These are phyloP conservation scores for Gaeumannomyces tritici DNA, from an alignment of 2,329 filamentous ascomycete species.

Conservation along the genomic window DNA sequence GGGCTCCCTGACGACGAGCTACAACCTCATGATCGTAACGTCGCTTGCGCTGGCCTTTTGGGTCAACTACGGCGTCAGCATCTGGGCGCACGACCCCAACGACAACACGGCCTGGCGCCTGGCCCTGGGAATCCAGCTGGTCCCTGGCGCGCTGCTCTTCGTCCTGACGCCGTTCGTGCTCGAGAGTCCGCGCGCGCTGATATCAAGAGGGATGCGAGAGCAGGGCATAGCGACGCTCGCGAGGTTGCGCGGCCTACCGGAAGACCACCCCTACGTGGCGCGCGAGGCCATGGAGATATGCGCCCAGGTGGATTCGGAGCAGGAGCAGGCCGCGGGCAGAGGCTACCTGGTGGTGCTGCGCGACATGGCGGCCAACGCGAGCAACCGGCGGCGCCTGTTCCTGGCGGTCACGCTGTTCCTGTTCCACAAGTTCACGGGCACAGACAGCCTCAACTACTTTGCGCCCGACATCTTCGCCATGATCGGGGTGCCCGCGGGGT, in stretches of 20 bases:
- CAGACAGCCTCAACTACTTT: slow-evolving; percentile 29
- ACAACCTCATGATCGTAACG: slow-evolving; percentile 27
- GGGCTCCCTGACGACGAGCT: slow-evolving; percentile 27
- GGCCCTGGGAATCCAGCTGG: slow-evolving; percentile 25
- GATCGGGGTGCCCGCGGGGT: slow-evolving; percentile 23
- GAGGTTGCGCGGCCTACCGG: slow-evolving; percentile 25
- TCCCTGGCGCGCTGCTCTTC: slow-evolving; percentile 25
- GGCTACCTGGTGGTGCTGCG: slow-evolving; percentile 2
- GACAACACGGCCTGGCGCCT: slow-evolving; percentile 24
- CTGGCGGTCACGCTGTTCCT: slow-evolving; percentile 18
- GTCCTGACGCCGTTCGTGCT: slow-evolving; percentile 23
- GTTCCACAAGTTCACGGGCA: slow-evolving; percentile 31
- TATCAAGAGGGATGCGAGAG: slow-evolving; percentile 23
- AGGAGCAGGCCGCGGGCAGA: slow-evolving; percentile 7
- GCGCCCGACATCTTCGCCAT: slow-evolving; percentile 27
- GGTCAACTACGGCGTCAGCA: slow-evolving; percentile 18
- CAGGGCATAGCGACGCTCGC: slow-evolving; percentile 24
- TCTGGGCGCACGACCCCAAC: slow-evolving; percentile 17
- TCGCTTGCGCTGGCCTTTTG: slow-evolving; percentile 23
- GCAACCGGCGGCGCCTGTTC: slow-evolving; percentile 16
- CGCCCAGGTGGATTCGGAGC: slow-evolving; percentile 22
- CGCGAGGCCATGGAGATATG: slow-evolving; percentile 26
- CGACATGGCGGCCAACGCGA: slow-evolving; percentile 14
- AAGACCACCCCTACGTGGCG: slow-evolving; percentile 25
- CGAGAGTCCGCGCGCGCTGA: slow-evolving; percentile 23